phyloP scores from a whole-genome alignment of 345 rosid species.

The Odontarrhena argentea region DNA sequence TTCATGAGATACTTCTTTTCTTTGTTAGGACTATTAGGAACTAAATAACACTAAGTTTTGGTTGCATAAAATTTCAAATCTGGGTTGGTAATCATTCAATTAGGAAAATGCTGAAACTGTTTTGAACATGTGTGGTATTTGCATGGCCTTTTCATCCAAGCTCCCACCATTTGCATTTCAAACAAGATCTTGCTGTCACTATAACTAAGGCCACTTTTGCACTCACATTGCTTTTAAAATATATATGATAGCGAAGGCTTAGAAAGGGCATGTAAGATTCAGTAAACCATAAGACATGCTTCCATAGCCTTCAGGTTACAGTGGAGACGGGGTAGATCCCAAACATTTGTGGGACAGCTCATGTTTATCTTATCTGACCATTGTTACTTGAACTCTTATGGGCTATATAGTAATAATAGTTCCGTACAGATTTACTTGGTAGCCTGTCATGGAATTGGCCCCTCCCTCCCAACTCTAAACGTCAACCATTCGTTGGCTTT shows the following conservation, averaged over 20 bases:
- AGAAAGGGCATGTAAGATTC: conserved; percentile 4
- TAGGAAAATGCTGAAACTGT: neutral
- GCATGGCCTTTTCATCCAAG: neutral
- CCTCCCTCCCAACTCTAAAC: neutral
- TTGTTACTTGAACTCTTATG: conserved; percentile 1
- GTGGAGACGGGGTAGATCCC: neutral
- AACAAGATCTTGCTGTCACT: conserved; percentile 15
- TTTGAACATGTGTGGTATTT: conserved; percentile 1
- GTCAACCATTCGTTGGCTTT: conserved; percentile 4
- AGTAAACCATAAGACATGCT: conserved; percentile 1
- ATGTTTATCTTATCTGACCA: neutral
- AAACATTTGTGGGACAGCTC: neutral
- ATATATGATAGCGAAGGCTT: conserved; percentile 15
- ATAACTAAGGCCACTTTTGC: neutral
- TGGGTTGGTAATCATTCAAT: neutral
- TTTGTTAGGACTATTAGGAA: conserved; percentile 8
- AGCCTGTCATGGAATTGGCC: neutral
- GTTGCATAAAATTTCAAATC: neutral
- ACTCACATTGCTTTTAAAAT: conserved; percentile 6
- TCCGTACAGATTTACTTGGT: neutral
- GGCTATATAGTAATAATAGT: conserved; percentile 13
- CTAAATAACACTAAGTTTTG: neutral
- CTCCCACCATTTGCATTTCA: conserved; percentile 4
- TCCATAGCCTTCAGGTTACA: neutral
- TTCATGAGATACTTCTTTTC: conserved; percentile 4